A percentile compares a stretch with the other conserved stretches of the same genome.
Evolutionary conservation across 2,329 filamentous ascomycete species (phyloP).

Genomic region (Helotiales sp.): DNA sequence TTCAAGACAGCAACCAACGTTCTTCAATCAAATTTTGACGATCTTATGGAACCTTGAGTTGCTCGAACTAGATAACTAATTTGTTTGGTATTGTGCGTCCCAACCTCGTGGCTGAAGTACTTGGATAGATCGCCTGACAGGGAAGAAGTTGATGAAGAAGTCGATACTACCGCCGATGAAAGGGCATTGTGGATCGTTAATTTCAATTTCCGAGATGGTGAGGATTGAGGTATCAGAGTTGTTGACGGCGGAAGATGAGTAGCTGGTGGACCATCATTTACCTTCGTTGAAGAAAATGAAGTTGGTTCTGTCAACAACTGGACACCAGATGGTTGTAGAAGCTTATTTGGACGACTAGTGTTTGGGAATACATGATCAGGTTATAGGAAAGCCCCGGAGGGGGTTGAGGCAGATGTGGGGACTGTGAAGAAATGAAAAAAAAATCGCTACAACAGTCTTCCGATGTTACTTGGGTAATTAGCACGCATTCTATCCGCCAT

Average conservation of each 20-base stretch:
- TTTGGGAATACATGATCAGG: background rate
- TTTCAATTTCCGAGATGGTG: background rate
- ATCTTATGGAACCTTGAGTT: background rate
- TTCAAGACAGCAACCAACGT: background rate
- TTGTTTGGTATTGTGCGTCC: background rate
- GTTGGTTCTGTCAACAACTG: background rate
- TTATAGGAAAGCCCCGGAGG: background rate
- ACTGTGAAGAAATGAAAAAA: background rate
- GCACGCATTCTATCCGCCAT: no score
- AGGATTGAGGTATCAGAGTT: background rate
- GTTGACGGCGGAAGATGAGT: background rate
- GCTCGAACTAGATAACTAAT: background rate
- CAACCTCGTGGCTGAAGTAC: background rate
- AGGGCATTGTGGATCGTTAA: background rate
- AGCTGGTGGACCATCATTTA: background rate
- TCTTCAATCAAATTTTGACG: background rate
- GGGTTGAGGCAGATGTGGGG: slow-evolving; percentile 1
- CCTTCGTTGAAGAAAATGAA: background rate
- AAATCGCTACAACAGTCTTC: no score
- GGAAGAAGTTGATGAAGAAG: background rate
- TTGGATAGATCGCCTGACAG: background rate
- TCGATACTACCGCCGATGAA: background rate
- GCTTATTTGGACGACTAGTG: background rate
- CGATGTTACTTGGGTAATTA: no score
- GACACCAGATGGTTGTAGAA: background rate